These are phyloP conservation scores for Diplosphaera chodatii DNA, from an alignment of 139 green algal species.

Conservation along the genomic window DNA sequence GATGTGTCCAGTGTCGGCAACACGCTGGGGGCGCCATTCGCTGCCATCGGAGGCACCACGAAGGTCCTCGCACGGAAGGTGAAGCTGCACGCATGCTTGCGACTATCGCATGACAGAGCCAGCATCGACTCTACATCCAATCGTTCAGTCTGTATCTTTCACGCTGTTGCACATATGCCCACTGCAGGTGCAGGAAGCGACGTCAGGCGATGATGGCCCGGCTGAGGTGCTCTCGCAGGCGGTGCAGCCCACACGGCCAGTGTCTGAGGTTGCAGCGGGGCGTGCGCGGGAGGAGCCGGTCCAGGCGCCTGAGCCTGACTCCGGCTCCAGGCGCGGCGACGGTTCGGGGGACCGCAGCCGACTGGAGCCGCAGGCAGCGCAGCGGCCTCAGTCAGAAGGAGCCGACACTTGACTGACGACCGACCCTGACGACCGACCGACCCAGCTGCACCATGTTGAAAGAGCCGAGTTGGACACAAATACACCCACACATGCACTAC, in stretches of 20 bases:
- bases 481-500: too few species aligned
- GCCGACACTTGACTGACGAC: too few species aligned
- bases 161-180: too few species aligned
- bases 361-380: neutral
- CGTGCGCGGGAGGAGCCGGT: neutral
- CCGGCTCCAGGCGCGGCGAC: neutral
- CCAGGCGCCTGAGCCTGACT: neutral
- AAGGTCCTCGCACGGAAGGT: neutral
- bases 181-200: neutral
- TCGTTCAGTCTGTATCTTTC: too few species aligned
- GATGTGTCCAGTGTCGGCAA: neutral
- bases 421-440: too few species aligned
- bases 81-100: neutral
- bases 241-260: neutral
- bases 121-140: too few species aligned
- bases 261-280: neutral
- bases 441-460: too few species aligned
- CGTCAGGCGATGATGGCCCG: neutral
- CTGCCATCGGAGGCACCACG: neutral
- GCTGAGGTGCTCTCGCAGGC: neutral
- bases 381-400: neutral
- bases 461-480: too few species aligned
- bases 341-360: neutral
- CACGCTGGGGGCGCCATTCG: neutral
- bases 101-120: too few species aligned